phyloP scores from a whole-genome alignment of 441 rosid species.

The Aleurites moluccanus region DNA sequence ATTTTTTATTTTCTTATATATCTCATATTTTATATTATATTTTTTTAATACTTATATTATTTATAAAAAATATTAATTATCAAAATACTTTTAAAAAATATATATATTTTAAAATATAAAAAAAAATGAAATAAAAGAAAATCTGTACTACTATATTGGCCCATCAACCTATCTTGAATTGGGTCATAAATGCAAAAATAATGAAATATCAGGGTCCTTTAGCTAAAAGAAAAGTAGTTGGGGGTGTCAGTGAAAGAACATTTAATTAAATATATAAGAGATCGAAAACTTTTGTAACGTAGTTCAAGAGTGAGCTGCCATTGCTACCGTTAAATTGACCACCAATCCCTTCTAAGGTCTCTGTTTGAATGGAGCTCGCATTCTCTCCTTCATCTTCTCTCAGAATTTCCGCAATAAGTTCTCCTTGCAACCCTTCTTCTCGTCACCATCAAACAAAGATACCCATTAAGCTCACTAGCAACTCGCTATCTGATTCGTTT shows the following conservation, averaged over 20 bases:
- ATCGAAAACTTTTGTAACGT: not conserved
- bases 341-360: not conserved
- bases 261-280: not conserved
- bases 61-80: too few relatives aligned
- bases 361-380: slow-evolving; percentile 56
- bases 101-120: too few relatives aligned
- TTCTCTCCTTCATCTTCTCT: slow-evolving; percentile 43
- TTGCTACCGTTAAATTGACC: slow-evolving; percentile 1
- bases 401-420: slow-evolving; percentile 38
- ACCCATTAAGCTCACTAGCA: slow-evolving; percentile 30
- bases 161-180: too few relatives aligned
- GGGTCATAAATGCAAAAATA: too few relatives aligned
- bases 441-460: slow-evolving; percentile 27
- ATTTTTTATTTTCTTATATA: too few relatives aligned
- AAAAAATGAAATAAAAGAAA: too few relatives aligned
- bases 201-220: not conserved
- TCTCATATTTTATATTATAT: too few relatives aligned
- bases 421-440: slow-evolving; percentile 37
- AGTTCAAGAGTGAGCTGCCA: not conserved
- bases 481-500: slow-evolving; percentile 18
- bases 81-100: too few relatives aligned
- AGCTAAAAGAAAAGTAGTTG: not conserved
- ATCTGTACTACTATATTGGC: too few relatives aligned
- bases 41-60: too few relatives aligned
- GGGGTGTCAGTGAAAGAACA: not conserved